A percentile compares a stretch with the other conserved stretches of the same genome.
These are phyloP conservation scores for Geoglossum cookeanum DNA, from an alignment of 2,329 filamentous ascomycete genomes.

Conservation along the genomic window DNA sequence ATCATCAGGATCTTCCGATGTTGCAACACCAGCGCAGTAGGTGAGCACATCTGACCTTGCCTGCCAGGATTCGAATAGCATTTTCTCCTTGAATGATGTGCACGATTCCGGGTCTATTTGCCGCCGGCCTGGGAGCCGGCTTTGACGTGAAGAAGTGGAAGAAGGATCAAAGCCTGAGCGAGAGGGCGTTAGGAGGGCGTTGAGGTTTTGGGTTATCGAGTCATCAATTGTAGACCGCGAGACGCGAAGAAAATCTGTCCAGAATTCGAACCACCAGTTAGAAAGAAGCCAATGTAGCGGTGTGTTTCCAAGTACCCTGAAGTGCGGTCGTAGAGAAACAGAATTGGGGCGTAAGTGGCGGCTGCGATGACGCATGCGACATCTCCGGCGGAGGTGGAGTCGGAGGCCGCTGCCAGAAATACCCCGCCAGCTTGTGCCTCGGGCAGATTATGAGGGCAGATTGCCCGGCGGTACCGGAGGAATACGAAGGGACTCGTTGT, in stretches of 20 bases:
- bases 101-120: constrained; percentile 46
- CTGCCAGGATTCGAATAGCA: constrained; percentile 82
- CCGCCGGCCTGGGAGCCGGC: constrained; percentile 27
- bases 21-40: constrained; percentile 79
- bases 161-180: constrained; percentile 55
- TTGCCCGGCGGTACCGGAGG: neutral
- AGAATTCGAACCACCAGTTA: neutral
- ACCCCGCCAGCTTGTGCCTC: neutral
- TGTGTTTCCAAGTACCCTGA: constrained; percentile 35
- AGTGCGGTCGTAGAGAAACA: constrained; percentile 55
- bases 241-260: constrained; percentile 68
- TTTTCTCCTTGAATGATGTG: constrained; percentile 49
- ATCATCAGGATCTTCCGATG: constrained; percentile 70
- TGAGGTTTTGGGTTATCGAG: constrained; percentile 81
- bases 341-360: constrained; percentile 46
- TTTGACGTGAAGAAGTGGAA: constrained; percentile 47
- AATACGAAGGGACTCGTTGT: neutral
- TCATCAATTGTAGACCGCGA: constrained; percentile 79
- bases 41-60: constrained; percentile 62
- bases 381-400: constrained; percentile 1
- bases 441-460: neutral
- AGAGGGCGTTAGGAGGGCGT: constrained; percentile 65
- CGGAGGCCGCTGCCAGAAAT: neutral
- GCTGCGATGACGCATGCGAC: constrained; percentile 22
- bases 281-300: neutral